Evolutionary conservation across 169 alveolate species (phyloP), one percentile per base, ranked within the genome.

Genomic region (Plasmodium ovale): DNA sequence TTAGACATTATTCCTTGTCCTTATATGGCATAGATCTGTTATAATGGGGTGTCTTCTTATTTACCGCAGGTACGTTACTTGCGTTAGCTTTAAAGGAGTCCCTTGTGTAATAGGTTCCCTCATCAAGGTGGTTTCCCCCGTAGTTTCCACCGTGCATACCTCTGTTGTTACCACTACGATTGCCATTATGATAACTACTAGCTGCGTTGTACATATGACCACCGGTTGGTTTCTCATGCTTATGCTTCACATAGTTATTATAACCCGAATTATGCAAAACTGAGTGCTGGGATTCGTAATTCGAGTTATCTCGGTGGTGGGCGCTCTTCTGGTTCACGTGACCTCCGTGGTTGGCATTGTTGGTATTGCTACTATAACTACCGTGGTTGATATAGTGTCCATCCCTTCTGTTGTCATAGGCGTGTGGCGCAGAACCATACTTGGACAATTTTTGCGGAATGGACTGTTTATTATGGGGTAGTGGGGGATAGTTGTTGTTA

Each of bases 1-100:
- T 27, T 27, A 25, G 16, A 44, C 39, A 77, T 4, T 62, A 64
- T 77, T 62, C 73, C 53, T 68, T 77, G 42, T 77, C 74, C 33
- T 77, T 77, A 53, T 77, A 77, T 10, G 88, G 88, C 67, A 77
- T 54, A 29, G 88, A 77, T 77, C 88, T 77, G 67, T 39, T 53
- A 67, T 77, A 25, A 53, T 77, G 47, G 19, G 35, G 49, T 56
- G 62, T 37, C 54, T 62, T 77, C 35, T 77, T 77, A 68, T 60
- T 60, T 0, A 47, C 33, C 35, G 71, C 77, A 39, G 67, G n/a
- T 49, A 67, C 9, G 27, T 51, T 70, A 1, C 23, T 53, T 29
- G n/a, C 33, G 60, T 19, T 62, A 42, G 53, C 19, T 29, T 64
- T 60, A 56, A 27, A 77, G 77, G 79, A 33, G 54, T 77, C 67